Conservation (phyloP, 768 basidiomycete genomes). For the Tricholoma sp. region DNA sequence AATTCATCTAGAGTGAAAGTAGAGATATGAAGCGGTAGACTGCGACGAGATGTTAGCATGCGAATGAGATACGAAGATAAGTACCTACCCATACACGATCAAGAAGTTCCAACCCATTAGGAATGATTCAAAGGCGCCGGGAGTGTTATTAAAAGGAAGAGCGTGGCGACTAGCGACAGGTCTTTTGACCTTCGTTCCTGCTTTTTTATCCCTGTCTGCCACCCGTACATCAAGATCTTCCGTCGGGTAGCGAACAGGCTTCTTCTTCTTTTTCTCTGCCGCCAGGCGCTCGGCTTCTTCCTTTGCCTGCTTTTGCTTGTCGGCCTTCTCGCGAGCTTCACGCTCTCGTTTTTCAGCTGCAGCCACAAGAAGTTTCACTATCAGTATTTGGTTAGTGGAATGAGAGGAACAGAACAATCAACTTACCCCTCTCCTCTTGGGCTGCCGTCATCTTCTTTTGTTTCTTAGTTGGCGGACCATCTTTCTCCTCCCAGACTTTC, state of each 20-base stretch:
- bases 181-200: constrained; percentile 62
- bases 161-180: constrained; percentile 58
- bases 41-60: constrained; percentile 25
- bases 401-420: constrained; percentile 1
- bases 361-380: constrained; percentile 19
- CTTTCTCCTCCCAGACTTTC: constrained; percentile 86
- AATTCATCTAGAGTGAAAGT: constrained; percentile 91
- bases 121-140: constrained; percentile 74
- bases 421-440: constrained; percentile 69
- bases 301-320: constrained; percentile 57
- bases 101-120: constrained; percentile 93
- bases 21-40: constrained; percentile 84
- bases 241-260: constrained; percentile 86
- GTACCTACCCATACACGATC: constrained; percentile 82
- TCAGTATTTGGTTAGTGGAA: constrained; percentile 17
- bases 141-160: constrained; percentile 64
- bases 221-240: constrained; percentile 85
- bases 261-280: constrained; percentile 83
- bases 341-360: constrained; percentile 61
- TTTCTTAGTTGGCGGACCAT: constrained; percentile 75
- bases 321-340: constrained; percentile 65
- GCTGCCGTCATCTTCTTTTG: constrained; percentile 73
- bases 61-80: neutral
- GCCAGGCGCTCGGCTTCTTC: constrained; percentile 69
- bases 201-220: constrained; percentile 77